phyloP scores from a whole-genome alignment of 306 rosid species.

The Trifolium repens region DNA sequence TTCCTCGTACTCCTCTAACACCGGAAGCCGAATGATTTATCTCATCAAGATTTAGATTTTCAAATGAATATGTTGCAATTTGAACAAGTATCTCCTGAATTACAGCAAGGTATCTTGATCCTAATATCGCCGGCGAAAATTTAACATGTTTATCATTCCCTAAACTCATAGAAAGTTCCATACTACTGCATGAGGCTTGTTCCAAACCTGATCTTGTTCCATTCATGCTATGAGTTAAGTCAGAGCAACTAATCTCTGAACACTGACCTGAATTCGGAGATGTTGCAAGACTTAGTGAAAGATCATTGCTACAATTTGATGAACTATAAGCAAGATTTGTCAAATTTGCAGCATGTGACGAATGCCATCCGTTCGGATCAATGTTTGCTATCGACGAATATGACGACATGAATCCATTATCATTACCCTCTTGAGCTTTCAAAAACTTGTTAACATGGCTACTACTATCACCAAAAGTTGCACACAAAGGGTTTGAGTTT shows the following conservation, averaged over 20 bases:
- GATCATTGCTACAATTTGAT: constrained; percentile 60
- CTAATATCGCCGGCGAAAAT: constrained; percentile 57
- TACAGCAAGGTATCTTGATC: constrained; percentile 73
- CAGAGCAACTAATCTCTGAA: constrained; percentile 57
- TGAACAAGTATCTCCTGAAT: constrained; percentile 81
- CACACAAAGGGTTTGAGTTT: constrained; percentile 52
- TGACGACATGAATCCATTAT: constrained; percentile 33
- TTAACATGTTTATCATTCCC: constrained; percentile 46
- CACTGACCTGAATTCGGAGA: constrained; percentile 58
- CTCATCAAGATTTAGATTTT: constrained; percentile 54
- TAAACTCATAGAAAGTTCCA: constrained; percentile 50
- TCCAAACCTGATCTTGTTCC: constrained; percentile 55
- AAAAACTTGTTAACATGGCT: constrained; percentile 40
- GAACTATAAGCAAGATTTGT: constrained; percentile 47
- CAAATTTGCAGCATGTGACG: constrained; percentile 53
- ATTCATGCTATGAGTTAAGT: constrained; percentile 46
- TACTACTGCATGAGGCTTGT: constrained; percentile 54
- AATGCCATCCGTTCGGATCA: constrained; percentile 59
- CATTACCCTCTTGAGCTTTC: constrained; percentile 41
- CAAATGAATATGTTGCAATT: constrained; percentile 69
- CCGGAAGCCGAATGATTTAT: constrained; percentile 44
- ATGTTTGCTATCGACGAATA: constrained; percentile 50
- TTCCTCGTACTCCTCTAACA: constrained; percentile 36
- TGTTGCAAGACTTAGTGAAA: constrained; percentile 70
- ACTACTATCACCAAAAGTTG: constrained; percentile 37